A percentile compares a stretch with the other conserved stretches of the same genome.
Evolutionary conservation across 768 basidiomycete species (phyloP).

Genomic region (Termitomyces sp.): DNA sequence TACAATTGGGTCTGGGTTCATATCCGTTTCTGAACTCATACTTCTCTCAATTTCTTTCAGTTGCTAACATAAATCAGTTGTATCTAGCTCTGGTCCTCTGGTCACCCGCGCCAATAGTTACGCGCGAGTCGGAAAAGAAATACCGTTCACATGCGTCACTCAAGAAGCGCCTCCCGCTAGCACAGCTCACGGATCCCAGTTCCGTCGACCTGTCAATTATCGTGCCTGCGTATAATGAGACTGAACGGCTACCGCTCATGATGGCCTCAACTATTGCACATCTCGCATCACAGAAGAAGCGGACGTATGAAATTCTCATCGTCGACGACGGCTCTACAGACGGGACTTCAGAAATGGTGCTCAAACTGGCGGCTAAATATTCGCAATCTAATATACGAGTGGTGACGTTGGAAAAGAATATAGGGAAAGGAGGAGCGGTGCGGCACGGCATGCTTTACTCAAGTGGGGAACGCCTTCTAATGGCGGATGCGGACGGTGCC

Average conservation of each 20-base stretch:
- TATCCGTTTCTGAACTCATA: slow-evolving; percentile 37
- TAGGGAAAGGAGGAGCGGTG: slow-evolving; percentile 93
- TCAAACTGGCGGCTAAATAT: slow-evolving; percentile 61
- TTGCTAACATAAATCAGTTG: slow-evolving; percentile 42
- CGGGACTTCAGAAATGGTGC: slow-evolving; percentile 62
- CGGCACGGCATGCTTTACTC: slow-evolving; percentile 87
- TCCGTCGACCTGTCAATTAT: slow-evolving; percentile 76
- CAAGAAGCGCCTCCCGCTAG: slow-evolving; percentile 52
- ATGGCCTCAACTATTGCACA: slow-evolving; percentile 72
- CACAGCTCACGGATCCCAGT: slow-evolving; percentile 53
- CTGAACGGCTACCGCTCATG: slow-evolving; percentile 81
- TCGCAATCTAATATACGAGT: slow-evolving; percentile 67
- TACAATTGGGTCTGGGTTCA: slow-evolving; percentile 46
- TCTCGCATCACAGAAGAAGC: slow-evolving; percentile 43
- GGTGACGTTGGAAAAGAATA: slow-evolving; percentile 73
- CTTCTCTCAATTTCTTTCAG: slow-evolving; percentile 6
- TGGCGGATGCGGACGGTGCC: slow-evolving; percentile 95
- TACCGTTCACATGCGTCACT: slow-evolving; percentile 62
- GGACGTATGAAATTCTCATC: slow-evolving; percentile 79
- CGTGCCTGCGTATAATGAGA: slow-evolving; percentile 92
- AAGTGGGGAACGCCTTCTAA: slow-evolving; percentile 74
- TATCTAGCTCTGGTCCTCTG: slow-evolving; percentile 71
- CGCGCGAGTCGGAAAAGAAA: slow-evolving; percentile 63
- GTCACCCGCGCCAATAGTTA: slow-evolving; percentile 69
- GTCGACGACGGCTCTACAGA: slow-evolving; percentile 91